Base-by-base conservation (phyloP, 768 basidiomycete species). In the Russula virescens region DNA sequence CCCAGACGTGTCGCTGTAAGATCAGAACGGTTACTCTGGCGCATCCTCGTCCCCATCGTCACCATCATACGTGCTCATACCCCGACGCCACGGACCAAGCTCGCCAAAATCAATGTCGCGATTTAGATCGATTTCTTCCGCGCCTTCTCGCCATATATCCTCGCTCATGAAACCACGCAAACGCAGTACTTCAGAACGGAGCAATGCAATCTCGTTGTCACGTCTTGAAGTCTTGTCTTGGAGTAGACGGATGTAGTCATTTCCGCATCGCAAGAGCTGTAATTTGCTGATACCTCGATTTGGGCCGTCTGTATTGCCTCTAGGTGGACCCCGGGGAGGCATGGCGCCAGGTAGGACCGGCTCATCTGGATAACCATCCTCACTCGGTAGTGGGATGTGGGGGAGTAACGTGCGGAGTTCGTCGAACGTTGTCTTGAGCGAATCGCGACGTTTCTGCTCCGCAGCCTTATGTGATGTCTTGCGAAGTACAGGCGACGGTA, bases 371-470 rank as follows among this genome's bases (percentile, higher is more conserved):
- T 78, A 83, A 64, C 83, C 83, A 0, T 86, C 85, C 66, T 92
- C 89, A 0, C 85, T 84, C 2, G 91, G 87, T 1, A 92, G 78
- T 11, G 92, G 88, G 68, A 97, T 91, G 8, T 92, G 91, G 1
- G 97, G 97, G 0, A 99, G 81, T 18, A 98, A 79, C 19, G 78
- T 73, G 18, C 91, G 88, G 13, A 94, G 79, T 58, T 92, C 90
- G 68, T 94, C 91, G 69, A 89, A 98, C 5, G 94, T 93, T 18
- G 89, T 87, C 77, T 98, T 99, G 63, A 98, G 84, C 48, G 92
- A 94, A 74, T 99, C 96, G 10, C 97, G 86, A 49, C 97, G 88
- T 72, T 95, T 94, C 73, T 99, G 97, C 74, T 99, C 97, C 6
- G 97, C 97, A 14, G 87, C 91, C 75, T 98, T 98, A 75, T 99